Conservation (phyloP, 2,329 filamentous ascomycete species). For the Didymella pinodella region DNA sequence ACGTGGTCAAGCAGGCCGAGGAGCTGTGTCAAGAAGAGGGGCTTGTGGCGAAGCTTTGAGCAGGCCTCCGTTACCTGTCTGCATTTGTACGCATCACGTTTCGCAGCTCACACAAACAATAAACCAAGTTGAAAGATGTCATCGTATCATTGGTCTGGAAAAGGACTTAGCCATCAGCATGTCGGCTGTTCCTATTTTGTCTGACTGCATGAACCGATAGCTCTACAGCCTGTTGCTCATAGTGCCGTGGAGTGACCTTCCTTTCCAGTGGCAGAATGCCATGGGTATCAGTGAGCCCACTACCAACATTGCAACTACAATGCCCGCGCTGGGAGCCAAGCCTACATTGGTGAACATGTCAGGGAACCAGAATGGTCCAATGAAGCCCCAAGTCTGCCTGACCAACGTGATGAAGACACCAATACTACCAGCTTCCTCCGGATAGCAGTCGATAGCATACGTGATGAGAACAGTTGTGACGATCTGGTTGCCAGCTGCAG, state of each 20-base stretch:
- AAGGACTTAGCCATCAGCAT: background rate
- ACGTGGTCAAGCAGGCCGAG: conserved; percentile 56
- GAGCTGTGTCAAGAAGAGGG: conserved; percentile 52
- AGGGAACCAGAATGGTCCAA: conserved; percentile 54
- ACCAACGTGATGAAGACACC: conserved; percentile 67
- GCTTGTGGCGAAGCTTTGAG: conserved; percentile 22
- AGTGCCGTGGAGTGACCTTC: conserved; percentile 26
- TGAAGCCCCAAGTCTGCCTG: conserved; percentile 57
- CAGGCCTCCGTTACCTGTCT: background rate
- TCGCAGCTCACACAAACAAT: background rate
- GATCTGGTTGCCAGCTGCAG: conserved; percentile 65
- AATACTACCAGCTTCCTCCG: conserved; percentile 60
- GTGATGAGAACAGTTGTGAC: conserved; percentile 68
- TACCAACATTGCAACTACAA: conserved; percentile 47
- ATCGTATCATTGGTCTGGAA: background rate
- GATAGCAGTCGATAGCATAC: conserved; percentile 67
- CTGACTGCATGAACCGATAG: background rate
- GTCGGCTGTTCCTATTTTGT: too few species aligned
- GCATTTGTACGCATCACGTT: background rate
- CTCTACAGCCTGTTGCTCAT: conserved; percentile 26
- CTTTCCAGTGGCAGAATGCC: conserved; percentile 38
- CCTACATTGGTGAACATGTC: conserved; percentile 51
- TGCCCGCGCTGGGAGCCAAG: conserved; percentile 47
- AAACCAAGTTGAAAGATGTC: background rate
- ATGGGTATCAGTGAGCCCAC: conserved; percentile 37